phyloP scores from a whole-genome alignment of 345 rosid species.

The Eucalyptus sp. region DNA sequence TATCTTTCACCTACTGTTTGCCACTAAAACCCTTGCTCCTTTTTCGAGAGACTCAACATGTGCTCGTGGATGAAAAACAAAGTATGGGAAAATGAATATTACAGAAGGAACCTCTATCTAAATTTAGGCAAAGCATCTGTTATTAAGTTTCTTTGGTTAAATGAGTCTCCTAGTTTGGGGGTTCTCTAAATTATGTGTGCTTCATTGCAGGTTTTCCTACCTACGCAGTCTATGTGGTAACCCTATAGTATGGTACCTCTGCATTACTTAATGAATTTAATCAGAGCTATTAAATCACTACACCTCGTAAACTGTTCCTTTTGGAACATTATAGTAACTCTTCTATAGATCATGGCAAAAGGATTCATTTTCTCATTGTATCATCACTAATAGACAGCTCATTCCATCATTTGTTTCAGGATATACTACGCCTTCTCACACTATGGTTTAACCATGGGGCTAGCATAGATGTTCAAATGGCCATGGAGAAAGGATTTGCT shows the following conservation, averaged over 20 bases:
- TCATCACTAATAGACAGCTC: background rate
- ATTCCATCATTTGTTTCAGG: slow-evolving; percentile 32
- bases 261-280: background rate
- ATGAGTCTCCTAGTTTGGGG: background rate
- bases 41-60: background rate
- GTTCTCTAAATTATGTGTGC: background rate
- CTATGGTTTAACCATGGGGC: slow-evolving; percentile 99
- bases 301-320: background rate
- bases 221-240: background rate
- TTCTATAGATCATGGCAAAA: background rate
- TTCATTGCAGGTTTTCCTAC: background rate
- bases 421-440: slow-evolving; percentile 94
- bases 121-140: background rate
- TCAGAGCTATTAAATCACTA: background rate
- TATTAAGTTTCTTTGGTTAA: background rate
- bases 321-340: background rate
- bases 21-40: background rate
- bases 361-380: background rate
- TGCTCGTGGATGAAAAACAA: background rate
- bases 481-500: slow-evolving; percentile 72
- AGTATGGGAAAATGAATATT: background rate
- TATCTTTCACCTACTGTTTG: background rate
- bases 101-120: background rate
- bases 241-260: background rate
- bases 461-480: slow-evolving; percentile 79